Percentiles rank a stretch among this genome's conserved stretches.
These are phyloP conservation scores for Echinochloa phyllopogon DNA, from an alignment of 176 grass and related monocot species.

Conservation along the genomic window DNA sequence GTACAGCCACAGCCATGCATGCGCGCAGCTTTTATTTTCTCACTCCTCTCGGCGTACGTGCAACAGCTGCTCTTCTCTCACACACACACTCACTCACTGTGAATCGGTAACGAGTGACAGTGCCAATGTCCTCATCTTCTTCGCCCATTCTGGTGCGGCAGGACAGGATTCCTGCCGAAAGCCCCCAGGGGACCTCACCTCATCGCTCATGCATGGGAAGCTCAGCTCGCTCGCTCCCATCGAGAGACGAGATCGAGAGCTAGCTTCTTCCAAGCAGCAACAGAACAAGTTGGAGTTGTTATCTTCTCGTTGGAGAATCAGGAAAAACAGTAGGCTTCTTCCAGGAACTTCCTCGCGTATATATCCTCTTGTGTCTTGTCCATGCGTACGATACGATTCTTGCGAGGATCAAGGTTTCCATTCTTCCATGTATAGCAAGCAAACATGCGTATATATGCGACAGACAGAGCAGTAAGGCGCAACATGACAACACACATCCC, in stretches of 20 bases:
- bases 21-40: background rate
- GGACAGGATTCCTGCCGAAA: conserved; percentile 22
- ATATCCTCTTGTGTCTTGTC: background rate
- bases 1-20: background rate
- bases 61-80: too few relatives aligned
- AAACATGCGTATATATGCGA: too few relatives aligned
- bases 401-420: background rate
- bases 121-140: background rate
- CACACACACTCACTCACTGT: too few relatives aligned
- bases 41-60: background rate
- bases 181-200: background rate
- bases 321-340: background rate
- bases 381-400: background rate
- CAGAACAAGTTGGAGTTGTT: background rate
- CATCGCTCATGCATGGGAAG: background rate
- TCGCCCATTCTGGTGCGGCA: background rate
- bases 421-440: background rate
- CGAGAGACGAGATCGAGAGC: background rate
- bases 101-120: background rate
- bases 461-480: too few relatives aligned
- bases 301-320: background rate
- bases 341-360: background rate
- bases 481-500: too few relatives aligned
- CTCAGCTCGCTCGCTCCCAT: background rate
- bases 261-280: background rate